Evolutionary conservation across 495 filamentous ascomycete genomes (phyloP), one percentile per base, ranked within the genome.

Genomic region (Xylona heveae): DNA sequence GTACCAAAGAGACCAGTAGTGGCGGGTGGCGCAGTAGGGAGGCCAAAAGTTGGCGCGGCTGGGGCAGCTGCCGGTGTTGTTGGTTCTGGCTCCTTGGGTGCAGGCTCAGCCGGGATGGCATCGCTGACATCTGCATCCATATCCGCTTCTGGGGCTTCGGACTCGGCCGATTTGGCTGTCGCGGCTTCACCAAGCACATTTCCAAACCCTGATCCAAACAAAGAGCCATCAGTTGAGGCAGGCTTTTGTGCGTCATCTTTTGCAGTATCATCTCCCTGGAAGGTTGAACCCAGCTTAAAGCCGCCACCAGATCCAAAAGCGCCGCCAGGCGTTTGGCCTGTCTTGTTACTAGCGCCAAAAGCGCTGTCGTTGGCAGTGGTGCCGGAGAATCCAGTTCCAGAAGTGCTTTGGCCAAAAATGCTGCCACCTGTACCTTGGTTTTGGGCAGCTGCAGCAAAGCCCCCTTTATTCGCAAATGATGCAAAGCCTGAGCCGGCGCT

Each of bases 281-380:
- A 94, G 9, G 69, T 75, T 26, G 74, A 78, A 2, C 66, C 72
- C 14, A 94, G 59, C 16, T 69, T 68, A 47, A 94, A 93, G 0
- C 64, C 59, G 31, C 51, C 41, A 7, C 53, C 53, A 24, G 49
- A 50, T 4, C 49, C 51, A 30, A 52, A 41, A 6, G 47, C n/a
- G 6, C 10, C 30, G 21, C 34, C 12, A 32, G 31, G 12, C 35
- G 38, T 5, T 28, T 33, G 8, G 30, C 28, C 3, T 14, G 15
- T 2, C 10, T 30, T 35, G 6, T 15, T 41, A 10, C 8, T 7
- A 16, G 30, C 35, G 16, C 43, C 39, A 35, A 49, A 47, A 17
- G 24, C 12, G 24, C 22, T 35, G 24, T 16, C 29, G n/a, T 27
- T 33, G n/a, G 32, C 19, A 18, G 25, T 37, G 19, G 13, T 13